These are phyloP conservation scores for Circinella umbellata DNA, from an alignment of 371 early-diverging fungal species.

Conservation along the genomic window DNA sequence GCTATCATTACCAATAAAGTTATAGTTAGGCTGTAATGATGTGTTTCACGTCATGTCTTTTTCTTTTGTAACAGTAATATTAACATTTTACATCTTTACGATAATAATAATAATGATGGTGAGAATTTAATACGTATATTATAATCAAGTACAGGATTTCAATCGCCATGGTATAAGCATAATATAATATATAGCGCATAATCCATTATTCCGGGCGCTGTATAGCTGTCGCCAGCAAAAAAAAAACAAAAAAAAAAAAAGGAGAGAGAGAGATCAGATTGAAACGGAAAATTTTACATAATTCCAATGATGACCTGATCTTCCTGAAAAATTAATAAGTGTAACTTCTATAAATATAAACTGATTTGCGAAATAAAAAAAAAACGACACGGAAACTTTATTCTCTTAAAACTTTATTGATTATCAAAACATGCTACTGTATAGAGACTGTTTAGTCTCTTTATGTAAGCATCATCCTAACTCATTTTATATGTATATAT, in stretches of 20 bases:
- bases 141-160: too few species aligned
- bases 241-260: too few species aligned
- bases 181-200: too few species aligned
- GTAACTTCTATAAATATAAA: background rate
- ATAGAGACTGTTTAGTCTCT: background rate
- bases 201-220: too few species aligned
- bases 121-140: too few species aligned
- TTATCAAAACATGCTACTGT: background rate
- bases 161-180: too few species aligned
- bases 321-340: background rate
- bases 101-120: too few species aligned
- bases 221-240: too few species aligned
- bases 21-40: too few species aligned
- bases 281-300: slow-evolving; percentile 5
- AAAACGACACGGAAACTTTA: slow-evolving; percentile 7
- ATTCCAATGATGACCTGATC: slow-evolving; percentile 6
- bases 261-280: background rate
- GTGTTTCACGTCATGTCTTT: too few species aligned
- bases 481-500: background rate
- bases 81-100: too few species aligned
- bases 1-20: background rate
- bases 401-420: background rate
- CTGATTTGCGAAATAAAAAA: background rate
- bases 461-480: background rate
- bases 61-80: too few species aligned